Evolutionary conservation across 106 monocot species (phyloP), one percentile per base, ranked within the genome.

Genomic region (Phalaenopsis equestris): DNA sequence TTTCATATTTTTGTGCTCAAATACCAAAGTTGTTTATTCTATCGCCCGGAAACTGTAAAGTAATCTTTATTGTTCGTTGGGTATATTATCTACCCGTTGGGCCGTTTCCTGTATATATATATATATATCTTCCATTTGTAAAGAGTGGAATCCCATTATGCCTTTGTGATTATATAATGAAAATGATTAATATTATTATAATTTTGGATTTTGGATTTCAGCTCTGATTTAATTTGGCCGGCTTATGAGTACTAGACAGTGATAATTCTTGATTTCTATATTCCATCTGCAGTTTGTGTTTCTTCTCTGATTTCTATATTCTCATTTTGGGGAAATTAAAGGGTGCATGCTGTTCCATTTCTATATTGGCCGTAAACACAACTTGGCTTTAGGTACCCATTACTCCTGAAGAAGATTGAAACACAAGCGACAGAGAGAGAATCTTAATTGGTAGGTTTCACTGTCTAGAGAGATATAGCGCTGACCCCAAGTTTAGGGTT

Each of bases 71-170:
- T 41, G 1, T 38, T 70, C 67, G 7, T 67, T 24, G 15, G 9
- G 7, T 19, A 57, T 17, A 19, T 57, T 45, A 57, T 12, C n/a
- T 65, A 65, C 23, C 64, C 64, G 64, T 65, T 65, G 24, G 30
- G 64, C 64, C 64, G 9, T 21, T 65, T 65, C 23, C 64, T 10
- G 7, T 65, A 65, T 23, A 6, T 14, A 39, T 11, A 30, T 30
- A 30, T 30, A 30, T 30, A 30, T 30, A 30, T 30, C 30, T 30
- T 30, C 30, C 30, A 30, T 30, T 30, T 30, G 30, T 30, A 30
- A 39, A 70, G 70, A 70, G 70, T 70, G 70, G 70, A 36, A 39
- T 70, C 39, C 70, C 70, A 38, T 70, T 8, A 70, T 70, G 36
- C 61, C 21, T n/a, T 61, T 30, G 30, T 30, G 30, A 10, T 61